Base-by-base conservation (phyloP, 2,329 filamentous ascomycete species). In the Colletotrichum sp. region DNA sequence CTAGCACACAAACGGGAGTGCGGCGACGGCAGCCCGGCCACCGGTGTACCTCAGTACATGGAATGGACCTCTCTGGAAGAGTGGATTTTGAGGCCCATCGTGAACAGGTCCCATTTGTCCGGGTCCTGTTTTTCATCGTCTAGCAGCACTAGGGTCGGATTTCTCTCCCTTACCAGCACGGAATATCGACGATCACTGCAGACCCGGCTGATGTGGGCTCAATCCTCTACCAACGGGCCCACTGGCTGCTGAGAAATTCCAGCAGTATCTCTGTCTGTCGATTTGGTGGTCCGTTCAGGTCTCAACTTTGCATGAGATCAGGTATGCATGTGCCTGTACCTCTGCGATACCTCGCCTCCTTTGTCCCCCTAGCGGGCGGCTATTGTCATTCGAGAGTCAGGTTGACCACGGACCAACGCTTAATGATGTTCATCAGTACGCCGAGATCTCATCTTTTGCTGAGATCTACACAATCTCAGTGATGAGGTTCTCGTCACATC, bases 361-460 rank as follows among this genome's bases (percentile, higher is more conserved):
- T 15, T 28, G 7, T 24, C 6, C 39, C 30, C 52, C 13, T 28
- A 44, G 6, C 59, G 32, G 44, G 30, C 18, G 59, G n/a, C 32
- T 32, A 28, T 49, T 18, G 36, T 39, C 68, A 39, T 12, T 60
- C 16, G 24, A 49, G 69, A 71, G 60, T 66, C 68, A 28, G 9
- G 32, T 59, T 4, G 28, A 52, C 32, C 73, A 69, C 70, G 59
- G 73, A 65, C 70, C 73, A 69, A 60, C 73, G 21, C 44, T 73
- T 62, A 36, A 49, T 49, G 8, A n/a, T 39, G 9, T 60, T 18
- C 49, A 66, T 69, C 44, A 24, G 34, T 57, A 15, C 64, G 15
- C 57, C 8, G 39, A 68, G 73, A 76, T 76, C 70, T 64, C 64
- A 32, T 49, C 59, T 55, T 73, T 30, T 49, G 21, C 57, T 60